Percentiles rank a stretch among this genome's conserved stretches.
phyloP scores from a whole-genome alignment of 371 early-diverging fungal genomes.

The Mortierella sp. region DNA sequence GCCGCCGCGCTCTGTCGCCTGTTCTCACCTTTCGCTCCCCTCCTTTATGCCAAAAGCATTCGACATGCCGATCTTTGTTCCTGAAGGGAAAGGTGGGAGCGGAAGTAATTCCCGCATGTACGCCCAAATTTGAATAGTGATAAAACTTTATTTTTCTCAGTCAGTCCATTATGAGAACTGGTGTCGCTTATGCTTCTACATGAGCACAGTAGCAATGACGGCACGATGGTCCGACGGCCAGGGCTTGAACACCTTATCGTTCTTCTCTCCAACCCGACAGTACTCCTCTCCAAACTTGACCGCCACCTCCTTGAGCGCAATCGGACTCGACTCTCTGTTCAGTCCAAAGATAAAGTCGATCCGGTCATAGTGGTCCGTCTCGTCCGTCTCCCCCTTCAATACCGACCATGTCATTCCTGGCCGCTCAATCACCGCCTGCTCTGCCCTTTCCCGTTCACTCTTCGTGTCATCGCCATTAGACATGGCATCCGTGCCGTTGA shows the following conservation, averaged over 20 bases:
- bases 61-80: not conserved
- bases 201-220: constrained; percentile 50
- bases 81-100: not conserved
- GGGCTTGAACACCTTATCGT: constrained; percentile 37
- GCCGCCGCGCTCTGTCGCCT: no score
- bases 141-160: not conserved
- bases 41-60: not conserved
- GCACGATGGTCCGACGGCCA: constrained; percentile 60
- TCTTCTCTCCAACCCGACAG: constrained; percentile 36
- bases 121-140: no score
- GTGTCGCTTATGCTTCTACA: constrained; percentile 23
- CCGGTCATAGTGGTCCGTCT: constrained; percentile 50
- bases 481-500: not conserved
- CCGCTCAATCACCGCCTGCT: constrained; percentile 30
- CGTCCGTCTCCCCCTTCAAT: constrained; percentile 25
- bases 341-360: constrained; percentile 56
- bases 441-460: constrained; percentile 1
- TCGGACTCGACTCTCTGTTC: constrained; percentile 47
- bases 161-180: no score
- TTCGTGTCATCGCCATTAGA: no score
- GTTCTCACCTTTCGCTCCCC: not conserved
- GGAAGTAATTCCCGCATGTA: not conserved
- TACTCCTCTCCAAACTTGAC: constrained; percentile 42
- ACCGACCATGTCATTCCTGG: constrained; percentile 46
- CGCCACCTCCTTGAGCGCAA: constrained; percentile 47